These are phyloP conservation scores for Candida morakotiae DNA, from an alignment of 805 yeast species.

Conservation along the genomic window DNA sequence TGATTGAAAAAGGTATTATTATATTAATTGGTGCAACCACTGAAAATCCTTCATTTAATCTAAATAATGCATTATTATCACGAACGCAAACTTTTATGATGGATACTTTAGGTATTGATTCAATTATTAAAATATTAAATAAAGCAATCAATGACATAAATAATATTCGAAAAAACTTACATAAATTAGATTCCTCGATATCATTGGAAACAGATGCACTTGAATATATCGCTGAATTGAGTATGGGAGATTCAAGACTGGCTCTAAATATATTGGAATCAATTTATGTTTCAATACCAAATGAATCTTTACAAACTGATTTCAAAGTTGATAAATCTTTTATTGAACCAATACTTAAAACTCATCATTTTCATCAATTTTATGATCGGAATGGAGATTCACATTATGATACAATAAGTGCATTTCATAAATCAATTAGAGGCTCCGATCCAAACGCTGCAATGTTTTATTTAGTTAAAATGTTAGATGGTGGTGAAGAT, in stretches of 20 bases:
- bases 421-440: conserved; percentile 88
- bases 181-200: conserved; percentile 46
- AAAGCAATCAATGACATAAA: conserved; percentile 47
- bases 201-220: conserved; percentile 54
- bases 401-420: conserved; percentile 93
- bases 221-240: conserved; percentile 63
- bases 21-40: conserved; percentile 44
- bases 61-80: conserved; percentile 40
- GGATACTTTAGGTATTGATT: conserved; percentile 32
- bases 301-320: conserved; percentile 23
- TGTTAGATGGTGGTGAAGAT: conserved; percentile 93
- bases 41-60: conserved; percentile 60
- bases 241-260: conserved; percentile 86
- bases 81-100: conserved; percentile 42
- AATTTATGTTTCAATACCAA: conserved; percentile 50
- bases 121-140: conserved; percentile 30
- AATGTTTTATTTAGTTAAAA: conserved; percentile 76
- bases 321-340: conserved; percentile 36
- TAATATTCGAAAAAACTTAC: conserved; percentile 51
- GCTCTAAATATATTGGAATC: conserved; percentile 80
- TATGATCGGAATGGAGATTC: conserved; percentile 88
- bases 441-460: conserved; percentile 92
- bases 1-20: conserved; percentile 35
- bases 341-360: conserved; percentile 41
- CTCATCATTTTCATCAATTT: conserved; percentile 44